Conservation (phyloP, 2,329 filamentous ascomycete genomes). For the Juglanconis oblonga region DNA sequence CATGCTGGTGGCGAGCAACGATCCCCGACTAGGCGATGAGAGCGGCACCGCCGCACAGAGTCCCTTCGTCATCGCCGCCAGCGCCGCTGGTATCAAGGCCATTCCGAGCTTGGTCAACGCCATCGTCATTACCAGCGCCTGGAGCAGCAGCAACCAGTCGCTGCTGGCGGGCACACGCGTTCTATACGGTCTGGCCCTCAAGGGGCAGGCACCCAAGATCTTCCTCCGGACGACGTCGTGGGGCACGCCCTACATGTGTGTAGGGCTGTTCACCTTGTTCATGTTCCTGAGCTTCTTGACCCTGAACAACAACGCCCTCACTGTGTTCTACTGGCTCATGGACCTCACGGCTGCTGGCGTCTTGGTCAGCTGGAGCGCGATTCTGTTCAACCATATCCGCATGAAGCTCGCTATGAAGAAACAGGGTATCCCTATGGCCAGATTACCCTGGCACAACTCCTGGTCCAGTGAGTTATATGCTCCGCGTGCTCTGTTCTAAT, state of each 20-base stretch:
- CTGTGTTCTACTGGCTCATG: constrained; percentile 65
- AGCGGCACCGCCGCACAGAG: constrained; percentile 46
- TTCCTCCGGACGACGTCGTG: constrained; percentile 50
- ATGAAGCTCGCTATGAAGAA: constrained; percentile 50
- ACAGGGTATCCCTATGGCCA: constrained; percentile 47
- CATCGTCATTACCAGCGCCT: constrained; percentile 69
- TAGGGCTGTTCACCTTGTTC: constrained; percentile 51
- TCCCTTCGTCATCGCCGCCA: constrained; percentile 71
- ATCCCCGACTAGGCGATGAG: constrained; percentile 43
- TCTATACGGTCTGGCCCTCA: constrained; percentile 57
- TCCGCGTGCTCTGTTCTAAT: not conserved
- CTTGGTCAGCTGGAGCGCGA: constrained; percentile 60
- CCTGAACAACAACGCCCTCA: constrained; percentile 54
- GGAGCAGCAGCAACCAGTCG: constrained; percentile 67
- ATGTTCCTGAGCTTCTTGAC: constrained; percentile 58
- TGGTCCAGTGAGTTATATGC: constrained; percentile 52
- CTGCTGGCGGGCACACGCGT: constrained; percentile 59
- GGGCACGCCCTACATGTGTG: constrained; percentile 57
- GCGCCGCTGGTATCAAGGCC: constrained; percentile 62
- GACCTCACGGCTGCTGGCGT: constrained; percentile 61
- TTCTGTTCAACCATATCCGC: constrained; percentile 59
- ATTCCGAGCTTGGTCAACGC: constrained; percentile 75
- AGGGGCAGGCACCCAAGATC: constrained; percentile 55
- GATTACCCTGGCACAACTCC: constrained; percentile 60
- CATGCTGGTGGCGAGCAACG: constrained; percentile 55